These are phyloP conservation scores for Claviceps pazoutovae DNA, from an alignment of 2,329 filamentous ascomycete genomes.

Conservation along the genomic window DNA sequence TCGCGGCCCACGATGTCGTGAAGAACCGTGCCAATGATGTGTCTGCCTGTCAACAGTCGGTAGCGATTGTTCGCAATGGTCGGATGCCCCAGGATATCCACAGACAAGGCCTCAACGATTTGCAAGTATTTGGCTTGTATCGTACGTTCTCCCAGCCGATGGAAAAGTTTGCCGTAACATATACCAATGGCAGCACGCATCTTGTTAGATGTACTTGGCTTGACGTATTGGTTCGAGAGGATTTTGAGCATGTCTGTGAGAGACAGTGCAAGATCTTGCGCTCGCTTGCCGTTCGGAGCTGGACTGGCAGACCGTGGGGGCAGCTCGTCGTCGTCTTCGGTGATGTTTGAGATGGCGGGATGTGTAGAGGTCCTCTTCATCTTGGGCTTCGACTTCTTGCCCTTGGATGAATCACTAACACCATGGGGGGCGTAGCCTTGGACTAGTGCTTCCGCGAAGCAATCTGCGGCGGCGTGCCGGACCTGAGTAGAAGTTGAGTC, in stretches of 20 bases:
- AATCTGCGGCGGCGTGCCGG: conserved; percentile 74
- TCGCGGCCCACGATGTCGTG: conserved; percentile 70
- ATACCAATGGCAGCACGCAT: conserved; percentile 71
- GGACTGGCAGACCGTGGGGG: conserved; percentile 58
- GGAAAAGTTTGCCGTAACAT: conserved; percentile 73
- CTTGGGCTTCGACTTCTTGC: conserved; percentile 56
- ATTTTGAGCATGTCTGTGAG: conserved; percentile 66
- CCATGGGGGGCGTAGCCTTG: conserved; percentile 51
- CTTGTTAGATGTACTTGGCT: conserved; percentile 63
- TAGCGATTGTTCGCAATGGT: conserved; percentile 76
- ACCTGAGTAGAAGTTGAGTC: conserved; percentile 65
- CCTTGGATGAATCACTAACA: conserved; percentile 39
- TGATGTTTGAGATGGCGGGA: conserved; percentile 32
- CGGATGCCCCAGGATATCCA: conserved; percentile 63
- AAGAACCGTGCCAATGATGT: conserved; percentile 70
- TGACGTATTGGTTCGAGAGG: conserved; percentile 68
- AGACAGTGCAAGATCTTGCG: conserved; percentile 57
- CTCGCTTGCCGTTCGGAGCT: conserved; percentile 52
- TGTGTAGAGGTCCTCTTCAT: conserved; percentile 46
- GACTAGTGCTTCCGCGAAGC: conserved; percentile 68
- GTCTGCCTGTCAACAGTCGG: conserved; percentile 69
- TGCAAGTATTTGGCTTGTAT: conserved; percentile 70
- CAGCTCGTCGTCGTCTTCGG: conserved; percentile 60
- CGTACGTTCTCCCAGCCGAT: conserved; percentile 64
- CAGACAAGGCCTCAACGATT: conserved; percentile 68